These are phyloP conservation scores for Candida wancherniae DNA, from an alignment of 805 yeast genomes.

Conservation along the genomic window DNA sequence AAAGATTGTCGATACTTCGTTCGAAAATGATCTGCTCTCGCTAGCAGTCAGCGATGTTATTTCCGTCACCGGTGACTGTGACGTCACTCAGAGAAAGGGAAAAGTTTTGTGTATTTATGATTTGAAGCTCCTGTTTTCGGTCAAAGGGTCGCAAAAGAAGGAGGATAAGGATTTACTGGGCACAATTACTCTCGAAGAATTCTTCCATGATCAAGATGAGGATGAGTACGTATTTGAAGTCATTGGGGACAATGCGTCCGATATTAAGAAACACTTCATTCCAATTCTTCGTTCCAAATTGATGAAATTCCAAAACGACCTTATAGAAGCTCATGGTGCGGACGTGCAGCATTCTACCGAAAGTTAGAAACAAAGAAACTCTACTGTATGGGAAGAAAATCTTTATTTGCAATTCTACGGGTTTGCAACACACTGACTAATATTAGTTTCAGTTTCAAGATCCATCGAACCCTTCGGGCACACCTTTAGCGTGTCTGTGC, in stretches of 20 bases:
- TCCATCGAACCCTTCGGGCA: slow-evolving; percentile 76
- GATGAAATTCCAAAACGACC: slow-evolving; percentile 56
- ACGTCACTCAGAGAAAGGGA: slow-evolving; percentile 80
- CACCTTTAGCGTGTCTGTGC: slow-evolving; percentile 73
- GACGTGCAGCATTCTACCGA: slow-evolving; percentile 50
- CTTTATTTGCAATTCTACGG: not conserved
- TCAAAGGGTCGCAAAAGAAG: slow-evolving; percentile 32
- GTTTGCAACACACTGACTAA: too few species aligned
- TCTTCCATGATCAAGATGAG: slow-evolving; percentile 72
- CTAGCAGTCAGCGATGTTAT: slow-evolving; percentile 37
- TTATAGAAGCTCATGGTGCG: slow-evolving; percentile 56
- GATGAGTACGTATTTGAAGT: slow-evolving; percentile 55
- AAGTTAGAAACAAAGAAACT: slow-evolving; percentile 1
- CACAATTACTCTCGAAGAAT: slow-evolving; percentile 54
- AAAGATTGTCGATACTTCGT: slow-evolving; percentile 28
- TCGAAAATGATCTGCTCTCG: slow-evolving; percentile 22
- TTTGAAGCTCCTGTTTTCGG: slow-evolving; percentile 46
- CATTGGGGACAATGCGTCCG: slow-evolving; percentile 33
- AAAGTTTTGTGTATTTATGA: slow-evolving; percentile 74
- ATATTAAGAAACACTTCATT: slow-evolving; percentile 44
- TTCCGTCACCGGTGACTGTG: slow-evolving; percentile 63
- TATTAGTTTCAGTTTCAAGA: slow-evolving; percentile 1
- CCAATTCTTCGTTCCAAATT: slow-evolving; percentile 50
- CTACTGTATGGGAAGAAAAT: not conserved
- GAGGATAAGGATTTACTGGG: slow-evolving; percentile 39